Evolutionary conservation across 305 asterid species (phyloP).

Genomic region (Caryopteris hybrid): DNA sequence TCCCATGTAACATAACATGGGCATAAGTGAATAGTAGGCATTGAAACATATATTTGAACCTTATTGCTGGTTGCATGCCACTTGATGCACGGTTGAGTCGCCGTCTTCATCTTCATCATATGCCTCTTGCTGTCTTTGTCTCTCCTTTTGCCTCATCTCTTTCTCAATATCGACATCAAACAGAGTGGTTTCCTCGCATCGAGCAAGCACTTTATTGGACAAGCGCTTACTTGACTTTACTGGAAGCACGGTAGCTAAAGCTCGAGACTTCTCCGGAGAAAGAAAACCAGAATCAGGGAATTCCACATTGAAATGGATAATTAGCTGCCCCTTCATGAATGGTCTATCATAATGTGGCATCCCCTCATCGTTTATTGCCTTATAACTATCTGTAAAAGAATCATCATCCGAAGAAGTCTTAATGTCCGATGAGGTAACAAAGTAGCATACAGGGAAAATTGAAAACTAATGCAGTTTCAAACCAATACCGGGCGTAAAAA

Average conservation of each 20-base stretch:
- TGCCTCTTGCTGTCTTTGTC: slow-evolving; percentile 35
- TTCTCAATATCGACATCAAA: slow-evolving; percentile 44
- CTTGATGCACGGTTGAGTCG: slow-evolving; percentile 15
- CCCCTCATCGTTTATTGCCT: slow-evolving; percentile 65
- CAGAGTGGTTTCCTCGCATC: slow-evolving; percentile 39
- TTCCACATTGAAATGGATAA: slow-evolving; percentile 55
- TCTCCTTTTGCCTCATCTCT: slow-evolving; percentile 44
- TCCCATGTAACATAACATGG: too few relatives aligned
- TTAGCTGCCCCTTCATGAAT: slow-evolving; percentile 58
- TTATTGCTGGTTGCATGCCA: slow-evolving; percentile 21
- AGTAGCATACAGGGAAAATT: not conserved
- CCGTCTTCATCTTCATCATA: slow-evolving; percentile 34
- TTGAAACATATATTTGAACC: not conserved
- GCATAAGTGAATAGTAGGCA: too few relatives aligned
- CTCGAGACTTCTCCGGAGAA: slow-evolving; percentile 21
- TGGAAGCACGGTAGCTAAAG: slow-evolving; percentile 26
- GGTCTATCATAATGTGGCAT: slow-evolving; percentile 58
- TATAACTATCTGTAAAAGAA: slow-evolving; percentile 37
- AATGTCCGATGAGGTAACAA: not conserved
- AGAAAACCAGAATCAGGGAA: slow-evolving; percentile 45
- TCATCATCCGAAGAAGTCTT: not conserved
- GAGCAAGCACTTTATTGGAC: slow-evolving; percentile 24
- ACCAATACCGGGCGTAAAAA: slow-evolving; percentile 61
- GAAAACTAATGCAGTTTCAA: not conserved
- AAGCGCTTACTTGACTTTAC: slow-evolving; percentile 8